phyloP scores from a whole-genome alignment of 345 rosid genomes.

The Lepidium aucheri region DNA sequence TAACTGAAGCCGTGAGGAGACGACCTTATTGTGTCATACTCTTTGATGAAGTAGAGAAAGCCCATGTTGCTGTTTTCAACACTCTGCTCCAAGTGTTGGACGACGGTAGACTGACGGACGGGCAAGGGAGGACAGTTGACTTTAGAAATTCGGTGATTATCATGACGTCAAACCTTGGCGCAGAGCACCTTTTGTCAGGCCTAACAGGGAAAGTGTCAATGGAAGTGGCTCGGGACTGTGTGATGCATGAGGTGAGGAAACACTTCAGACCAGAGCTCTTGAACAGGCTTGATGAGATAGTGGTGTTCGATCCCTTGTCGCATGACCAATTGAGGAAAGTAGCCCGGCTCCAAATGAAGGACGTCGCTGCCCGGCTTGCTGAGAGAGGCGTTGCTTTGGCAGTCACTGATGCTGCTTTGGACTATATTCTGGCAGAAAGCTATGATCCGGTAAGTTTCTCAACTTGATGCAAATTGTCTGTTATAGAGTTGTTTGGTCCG shows the following conservation, averaged over 20 bases:
- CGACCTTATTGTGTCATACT: conserved; percentile 76
- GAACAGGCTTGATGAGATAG: conserved; percentile 80
- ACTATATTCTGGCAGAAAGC: conserved; percentile 57
- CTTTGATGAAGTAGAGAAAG: conserved; percentile 93
- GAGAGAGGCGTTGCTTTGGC: conserved; percentile 84
- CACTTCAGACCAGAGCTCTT: conserved; percentile 87
- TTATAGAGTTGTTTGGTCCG: neutral
- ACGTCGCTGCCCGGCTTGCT: conserved; percentile 70
- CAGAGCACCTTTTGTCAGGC: conserved; percentile 74
- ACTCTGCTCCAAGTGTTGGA: conserved; percentile 91
- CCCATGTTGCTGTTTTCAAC: conserved; percentile 83
- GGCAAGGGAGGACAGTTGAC: conserved; percentile 89
- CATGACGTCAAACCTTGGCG: conserved; percentile 95
- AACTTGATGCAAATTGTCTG: neutral
- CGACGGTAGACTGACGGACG: conserved; percentile 83
- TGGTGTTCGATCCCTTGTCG: conserved; percentile 85
- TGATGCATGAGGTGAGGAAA: conserved; percentile 77
- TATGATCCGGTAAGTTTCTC: conserved; percentile 70
- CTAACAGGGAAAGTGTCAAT: conserved; percentile 60
- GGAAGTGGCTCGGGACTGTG: conserved; percentile 76
- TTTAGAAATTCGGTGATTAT: conserved; percentile 75
- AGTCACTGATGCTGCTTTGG: conserved; percentile 77
- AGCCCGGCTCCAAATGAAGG: conserved; percentile 76
- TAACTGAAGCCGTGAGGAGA: conserved; percentile 87
- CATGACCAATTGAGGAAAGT: conserved; percentile 86